Evolutionary conservation across 768 basidiomycete species (phyloP), one percentile per base, ranked within the genome.

Genomic region (Hygrophoropsis aurantiaca): DNA sequence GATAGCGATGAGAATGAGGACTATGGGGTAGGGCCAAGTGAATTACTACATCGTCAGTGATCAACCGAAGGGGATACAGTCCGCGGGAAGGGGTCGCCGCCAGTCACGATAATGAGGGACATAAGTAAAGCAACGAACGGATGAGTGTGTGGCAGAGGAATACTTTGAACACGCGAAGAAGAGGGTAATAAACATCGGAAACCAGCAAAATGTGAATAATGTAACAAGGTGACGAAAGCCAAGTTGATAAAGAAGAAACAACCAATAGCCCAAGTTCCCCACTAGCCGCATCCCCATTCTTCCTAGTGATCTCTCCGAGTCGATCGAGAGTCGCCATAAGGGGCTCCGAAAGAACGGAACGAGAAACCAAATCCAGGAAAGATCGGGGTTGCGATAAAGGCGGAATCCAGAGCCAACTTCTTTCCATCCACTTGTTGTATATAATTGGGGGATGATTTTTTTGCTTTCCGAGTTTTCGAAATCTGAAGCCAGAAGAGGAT

Each of bases 261-360:
- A 81, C 78, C 78, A 81, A 81, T 72, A 81, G 78, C 81, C 78
- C 78, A 79, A 78, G 50, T 50, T 55, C 55, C 54, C 53, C 51
- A n/a, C 44, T 33, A 46, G 42, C 56, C 59, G 53, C 58, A 53
- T 52, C 49, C 52, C 50, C 32, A 40, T 46, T 25, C 40, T 49
- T 35, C 33, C 52, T n/a, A n/a, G n/a, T n/a, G n/a, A n/a, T n/a
- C n/a, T n/a, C n/a, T n/a, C n/a, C 45, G 49, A 46, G 30, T 36
- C 45, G 23, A 23, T 19, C 44, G 47, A 33, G 20, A 30, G 26
- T 42, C 27, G n/a, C 42, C 25, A 36, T 24, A 7, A 15, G 32
- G 8, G 13, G 32, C 11, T 13, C 15, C 34, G 23, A 25, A 4
- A 38, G 35, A 33, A 11, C 30, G 8, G 26, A 15, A n/a, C n/a